Conservation (phyloP, 202 grass and related monocot genomes). For the Musa balbisiana region DNA sequence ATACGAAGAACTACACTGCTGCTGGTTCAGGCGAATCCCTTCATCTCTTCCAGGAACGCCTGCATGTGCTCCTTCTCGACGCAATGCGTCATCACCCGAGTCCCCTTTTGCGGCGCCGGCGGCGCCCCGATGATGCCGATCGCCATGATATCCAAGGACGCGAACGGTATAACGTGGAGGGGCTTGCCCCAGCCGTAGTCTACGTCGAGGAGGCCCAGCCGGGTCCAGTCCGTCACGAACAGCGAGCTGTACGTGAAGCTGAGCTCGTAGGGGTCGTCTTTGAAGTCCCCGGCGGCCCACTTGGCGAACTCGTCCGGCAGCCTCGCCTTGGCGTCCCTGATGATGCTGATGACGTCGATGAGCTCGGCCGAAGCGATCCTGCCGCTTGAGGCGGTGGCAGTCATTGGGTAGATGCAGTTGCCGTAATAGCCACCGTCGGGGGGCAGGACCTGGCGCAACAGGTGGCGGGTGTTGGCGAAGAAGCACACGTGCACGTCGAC, state of each 20-base stretch:
- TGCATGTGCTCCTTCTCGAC: slow-evolving; percentile 61
- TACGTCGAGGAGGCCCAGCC: slow-evolving; percentile 56
- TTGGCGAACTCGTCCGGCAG: slow-evolving; percentile 44
- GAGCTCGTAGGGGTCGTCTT: slow-evolving; percentile 53
- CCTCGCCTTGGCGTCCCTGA: slow-evolving; percentile 62
- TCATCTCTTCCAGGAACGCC: slow-evolving; percentile 59
- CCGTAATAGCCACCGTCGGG: slow-evolving; percentile 45
- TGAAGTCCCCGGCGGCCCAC: slow-evolving; percentile 53
- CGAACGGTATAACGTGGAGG: slow-evolving; percentile 47
- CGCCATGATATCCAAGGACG: slow-evolving; percentile 58
- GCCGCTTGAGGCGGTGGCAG: slow-evolving; percentile 18
- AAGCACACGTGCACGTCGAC: slow-evolving; percentile 53
- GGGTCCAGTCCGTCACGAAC: slow-evolving; percentile 81
- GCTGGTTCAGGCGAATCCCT: slow-evolving; percentile 16
- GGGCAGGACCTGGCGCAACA: slow-evolving; percentile 28
- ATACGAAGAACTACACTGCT: too few relatives aligned
- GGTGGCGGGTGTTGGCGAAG: slow-evolving; percentile 78
- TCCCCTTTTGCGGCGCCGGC: slow-evolving; percentile 41
- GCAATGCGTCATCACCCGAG: slow-evolving; percentile 70
- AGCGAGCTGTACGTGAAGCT: slow-evolving; percentile 55
- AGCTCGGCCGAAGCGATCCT: slow-evolving; percentile 30
- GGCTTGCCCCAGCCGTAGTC: slow-evolving; percentile 82
- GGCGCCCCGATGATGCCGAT: slow-evolving; percentile 71
- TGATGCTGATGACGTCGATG: slow-evolving; percentile 41
- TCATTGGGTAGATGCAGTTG: slow-evolving; percentile 90